Evolutionary conservation across 2,329 filamentous ascomycete genomes (phyloP), one percentile per base, ranked within the genome.

Genomic region (Exophiala sp.): DNA sequence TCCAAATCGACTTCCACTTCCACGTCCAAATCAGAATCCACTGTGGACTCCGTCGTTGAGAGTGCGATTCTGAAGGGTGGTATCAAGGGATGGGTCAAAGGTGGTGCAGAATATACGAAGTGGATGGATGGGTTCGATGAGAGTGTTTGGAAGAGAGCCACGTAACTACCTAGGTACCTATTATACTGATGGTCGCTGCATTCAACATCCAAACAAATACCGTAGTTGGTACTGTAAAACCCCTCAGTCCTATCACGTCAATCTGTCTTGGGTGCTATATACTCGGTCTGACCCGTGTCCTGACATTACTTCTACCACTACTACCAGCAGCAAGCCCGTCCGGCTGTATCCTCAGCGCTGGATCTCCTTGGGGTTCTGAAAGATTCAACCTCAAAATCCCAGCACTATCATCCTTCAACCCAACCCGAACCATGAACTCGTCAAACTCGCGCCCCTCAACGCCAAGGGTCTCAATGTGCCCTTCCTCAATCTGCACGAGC

Each of bases 31-130:
- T 12, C 10, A 39, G 44, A 41, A 3, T 29, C 24, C 7, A 8
- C 24, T 29, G 24, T 2, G 5, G 24, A 29, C 7, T n/a, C 24
- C 7, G 36, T 14, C 5, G 40, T 60, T 11, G 12, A 47, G 41
- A 58, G 54, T 50, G 43, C 65, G 5, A 63, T 65, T 1, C 57
- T 71, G 2, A 45, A 55, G 16, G 68, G 62, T 9, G 69, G 68
- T 0, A 65, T 70, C 48, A 66, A 65, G 41, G 68, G 64, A 29
- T 71, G 68, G 69, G 67, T 54, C 11, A 29, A 14, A 5, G 64
- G 52, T 3, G 66, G 66, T 10, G 55, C 50, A 7, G 62, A 68
- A 36, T 69, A 66, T 53, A 47, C 63, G 1, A 12, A 58, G 36
- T 59, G 49, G 32, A 67, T 70, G 63, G 60, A 63, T 18, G 66